Evolutionary conservation across 78 protist species (phyloP), one percentile per base, ranked within the genome.

Genomic region (Chrysochromulina parva): DNA sequence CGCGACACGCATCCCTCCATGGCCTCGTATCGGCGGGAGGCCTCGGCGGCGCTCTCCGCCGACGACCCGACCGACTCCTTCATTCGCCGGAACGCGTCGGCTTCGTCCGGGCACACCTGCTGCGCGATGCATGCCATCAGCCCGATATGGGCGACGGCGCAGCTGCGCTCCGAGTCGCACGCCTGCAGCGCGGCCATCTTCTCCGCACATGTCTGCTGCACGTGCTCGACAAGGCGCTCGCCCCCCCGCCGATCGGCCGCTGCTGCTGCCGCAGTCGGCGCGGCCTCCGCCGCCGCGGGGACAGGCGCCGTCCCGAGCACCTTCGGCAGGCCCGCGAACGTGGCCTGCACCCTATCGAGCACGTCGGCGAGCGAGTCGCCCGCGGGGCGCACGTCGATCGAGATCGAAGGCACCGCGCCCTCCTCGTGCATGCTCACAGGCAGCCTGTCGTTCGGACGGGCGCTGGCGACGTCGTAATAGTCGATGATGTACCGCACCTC

Each of bases 401-500:
- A 6, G 14, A 78, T 78, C 5, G 65, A 48, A 3, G 82, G 82
- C 9, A 76, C 85, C 6, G 19, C 3, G 52, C 48, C 76, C 55
- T 22, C 54, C 17, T 52, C 50, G 54, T 5, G 50, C 22, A 55
- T 1, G 55, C 19, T 3, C 0, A 24, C 52, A 6, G n/a, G 38
- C 48, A 7, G 24, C 65, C 53, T 1, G 19, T 52, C 90, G 28
- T 60, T 54, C 14, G 20, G 47, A 48, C 10, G 76, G 57, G 3
- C 1, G 53, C n/a, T 22, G 52, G 66, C 10, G 6, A 4, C 81
- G 80, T 89, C 78, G 92, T 89, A 89, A 80, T 78, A 89, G 88
- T 89, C 92, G 73, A 88, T 88, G 86, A 88, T 48, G 86, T 88
- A 88, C 7, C 91, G 91, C 73, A 88, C 91, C 57, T 81, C 82